Evolutionary conservation across 2,329 filamentous ascomycete species (phyloP).

Genomic region (Allantophomopsis lycopodina): DNA sequence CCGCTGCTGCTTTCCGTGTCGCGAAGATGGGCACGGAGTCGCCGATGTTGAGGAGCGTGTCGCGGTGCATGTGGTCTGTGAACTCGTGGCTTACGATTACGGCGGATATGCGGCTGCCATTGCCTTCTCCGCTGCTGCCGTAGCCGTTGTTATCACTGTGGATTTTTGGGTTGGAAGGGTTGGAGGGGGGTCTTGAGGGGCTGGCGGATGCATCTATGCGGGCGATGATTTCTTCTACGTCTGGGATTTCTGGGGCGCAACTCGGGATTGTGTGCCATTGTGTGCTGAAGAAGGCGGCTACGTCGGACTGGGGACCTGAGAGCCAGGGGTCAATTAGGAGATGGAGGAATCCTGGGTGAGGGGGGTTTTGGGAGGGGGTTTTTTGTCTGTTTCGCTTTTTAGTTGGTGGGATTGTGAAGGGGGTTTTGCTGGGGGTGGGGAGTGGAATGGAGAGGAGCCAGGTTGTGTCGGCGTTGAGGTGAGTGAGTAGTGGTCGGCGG

Average conservation of each 20-base stretch:
- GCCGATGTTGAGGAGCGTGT: conserved; percentile 42
- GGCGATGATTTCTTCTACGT: conserved; percentile 36
- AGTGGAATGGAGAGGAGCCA: conserved; percentile 54
- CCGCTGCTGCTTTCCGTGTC: conserved; percentile 38
- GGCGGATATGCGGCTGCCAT: conserved; percentile 28
- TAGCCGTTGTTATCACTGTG: no score
- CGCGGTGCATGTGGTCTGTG: conserved; percentile 52
- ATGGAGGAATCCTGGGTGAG: conserved; percentile 34
- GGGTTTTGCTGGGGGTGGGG: conserved; percentile 17
- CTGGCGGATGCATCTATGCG: conserved; percentile 29
- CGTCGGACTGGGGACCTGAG: conserved; percentile 45
- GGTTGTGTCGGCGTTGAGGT: conserved; percentile 53
- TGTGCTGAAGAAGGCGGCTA: conserved; percentile 49
- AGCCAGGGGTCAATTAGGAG: conserved; percentile 55
- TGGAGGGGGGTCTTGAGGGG: no score
- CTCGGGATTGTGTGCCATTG: conserved; percentile 46
- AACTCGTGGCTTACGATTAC: conserved; percentile 52
- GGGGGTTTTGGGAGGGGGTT: no score
- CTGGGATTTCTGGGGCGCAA: conserved; percentile 36
- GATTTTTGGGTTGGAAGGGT: no score
- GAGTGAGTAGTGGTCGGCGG: conserved; percentile 40
- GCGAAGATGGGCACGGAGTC: conserved; percentile 42
- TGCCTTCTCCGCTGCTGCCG: no score
- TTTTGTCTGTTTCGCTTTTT: conserved; percentile 6
- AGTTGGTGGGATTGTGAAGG: background rate